Evolutionary conservation across 106 monocot species (phyloP).

Genomic region (Dendrobium chrysotoxum): DNA sequence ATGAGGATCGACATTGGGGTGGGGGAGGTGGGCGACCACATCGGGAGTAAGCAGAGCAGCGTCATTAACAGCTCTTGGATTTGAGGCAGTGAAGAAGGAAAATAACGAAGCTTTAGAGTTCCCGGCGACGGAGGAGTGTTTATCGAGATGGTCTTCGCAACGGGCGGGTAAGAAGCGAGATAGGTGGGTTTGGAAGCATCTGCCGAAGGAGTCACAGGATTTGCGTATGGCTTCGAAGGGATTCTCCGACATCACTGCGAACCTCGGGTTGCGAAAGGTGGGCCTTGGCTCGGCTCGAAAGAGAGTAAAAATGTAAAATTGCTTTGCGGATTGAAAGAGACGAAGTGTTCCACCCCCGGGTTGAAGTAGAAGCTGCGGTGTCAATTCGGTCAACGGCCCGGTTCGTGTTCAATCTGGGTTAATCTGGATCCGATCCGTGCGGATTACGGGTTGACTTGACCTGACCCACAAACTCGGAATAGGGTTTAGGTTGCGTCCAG

Average conservation of each 20-base stretch:
- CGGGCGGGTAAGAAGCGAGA: conserved; percentile 20
- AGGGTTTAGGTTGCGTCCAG: too few species aligned
- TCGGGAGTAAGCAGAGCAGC: neutral
- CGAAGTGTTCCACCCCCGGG: too few species aligned
- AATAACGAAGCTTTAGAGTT: conserved; percentile 2
- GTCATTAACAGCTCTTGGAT: neutral
- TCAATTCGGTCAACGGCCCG: too few species aligned
- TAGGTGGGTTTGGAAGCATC: conserved; percentile 27
- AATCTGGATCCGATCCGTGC: too few species aligned
- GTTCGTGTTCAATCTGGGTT: too few species aligned
- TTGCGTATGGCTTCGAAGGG: conserved; percentile 33
- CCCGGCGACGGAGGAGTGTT: neutral
- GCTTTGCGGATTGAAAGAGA: too few species aligned
- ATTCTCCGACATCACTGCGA: conserved; percentile 22
- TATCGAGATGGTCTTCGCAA: conserved; percentile 3
- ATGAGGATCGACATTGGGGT: neutral
- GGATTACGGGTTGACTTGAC: too few species aligned
- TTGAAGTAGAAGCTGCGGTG: too few species aligned
- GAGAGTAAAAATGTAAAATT: too few species aligned
- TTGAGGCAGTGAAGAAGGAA: conserved; percentile 11
- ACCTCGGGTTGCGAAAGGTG: neutral
- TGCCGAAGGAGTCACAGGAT: conserved; percentile 29
- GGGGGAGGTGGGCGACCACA: neutral
- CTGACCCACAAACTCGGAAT: too few species aligned
- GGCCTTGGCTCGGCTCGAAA: neutral